A percentile compares a stretch with the other conserved stretches of the same genome.
Conservation (phyloP, 2,329 filamentous ascomycete species). For the Delphinella strobiligena region DNA sequence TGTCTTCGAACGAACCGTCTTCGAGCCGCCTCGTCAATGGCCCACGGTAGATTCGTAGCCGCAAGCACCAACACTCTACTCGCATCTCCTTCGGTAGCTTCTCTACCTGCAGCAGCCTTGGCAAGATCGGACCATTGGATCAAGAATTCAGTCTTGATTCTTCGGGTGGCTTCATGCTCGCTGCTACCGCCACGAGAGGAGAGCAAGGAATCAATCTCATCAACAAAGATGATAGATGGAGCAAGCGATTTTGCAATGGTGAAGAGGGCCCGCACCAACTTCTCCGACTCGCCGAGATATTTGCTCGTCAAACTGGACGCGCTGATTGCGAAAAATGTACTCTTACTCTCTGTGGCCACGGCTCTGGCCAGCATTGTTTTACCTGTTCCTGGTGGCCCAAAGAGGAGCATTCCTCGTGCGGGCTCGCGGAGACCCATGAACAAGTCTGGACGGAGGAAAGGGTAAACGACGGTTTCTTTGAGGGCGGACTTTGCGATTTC, state of each 20-base stretch:
- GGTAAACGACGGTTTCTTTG: slow-evolving; percentile 93
- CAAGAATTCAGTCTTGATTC: slow-evolving; percentile 95
- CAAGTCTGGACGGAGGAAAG: slow-evolving; percentile 84
- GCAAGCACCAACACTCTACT: slow-evolving; percentile 85
- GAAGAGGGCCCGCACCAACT: slow-evolving; percentile 87
- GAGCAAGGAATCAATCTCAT: slow-evolving; percentile 91
- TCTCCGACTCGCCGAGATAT: slow-evolving; percentile 91
- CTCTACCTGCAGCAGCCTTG: slow-evolving; percentile 76
- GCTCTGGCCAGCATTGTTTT: slow-evolving; percentile 96
- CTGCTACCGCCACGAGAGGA: slow-evolving; percentile 71
- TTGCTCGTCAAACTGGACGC: slow-evolving; percentile 91
- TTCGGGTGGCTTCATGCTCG: slow-evolving; percentile 83
- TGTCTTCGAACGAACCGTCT: slow-evolving; percentile 84
- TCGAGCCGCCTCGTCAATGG: slow-evolving; percentile 89
- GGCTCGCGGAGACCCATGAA: slow-evolving; percentile 94
- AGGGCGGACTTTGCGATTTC: slow-evolving; percentile 83
- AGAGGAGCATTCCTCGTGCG: slow-evolving; percentile 86
- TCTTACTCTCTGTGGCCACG: slow-evolving; percentile 87
- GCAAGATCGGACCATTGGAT: slow-evolving; percentile 96
- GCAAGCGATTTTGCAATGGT: slow-evolving; percentile 77
- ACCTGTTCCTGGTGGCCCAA: slow-evolving; percentile 92
- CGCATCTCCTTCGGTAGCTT: slow-evolving; percentile 62
- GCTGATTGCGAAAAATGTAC: slow-evolving; percentile 94
- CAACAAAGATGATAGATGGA: slow-evolving; percentile 94
- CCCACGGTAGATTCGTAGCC: slow-evolving; percentile 93